Percentiles rank a stretch among this genome's conserved stretches.
Conservation (phyloP, 345 rosid genomes). For the Populus pruinosa region DNA sequence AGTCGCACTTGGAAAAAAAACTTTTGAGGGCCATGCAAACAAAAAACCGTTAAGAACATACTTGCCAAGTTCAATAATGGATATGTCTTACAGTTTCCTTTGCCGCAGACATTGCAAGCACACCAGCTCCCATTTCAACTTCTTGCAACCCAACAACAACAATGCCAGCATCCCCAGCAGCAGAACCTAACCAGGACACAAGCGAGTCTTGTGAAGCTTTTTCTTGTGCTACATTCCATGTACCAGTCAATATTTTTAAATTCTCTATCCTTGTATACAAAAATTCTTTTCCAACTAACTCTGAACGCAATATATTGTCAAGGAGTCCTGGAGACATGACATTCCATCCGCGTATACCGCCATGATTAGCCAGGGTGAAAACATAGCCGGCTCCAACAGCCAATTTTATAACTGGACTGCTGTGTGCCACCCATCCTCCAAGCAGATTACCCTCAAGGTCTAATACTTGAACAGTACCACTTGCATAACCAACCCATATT, state of each 20-base stretch:
- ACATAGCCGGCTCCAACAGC: conserved; percentile 65
- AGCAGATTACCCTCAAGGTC: conserved; percentile 81
- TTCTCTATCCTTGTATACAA: conserved; percentile 53
- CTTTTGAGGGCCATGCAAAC: neutral
- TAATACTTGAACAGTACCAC: conserved; percentile 74
- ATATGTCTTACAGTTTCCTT: conserved; percentile 82
- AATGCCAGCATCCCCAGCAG: conserved; percentile 73
- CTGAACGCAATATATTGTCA: conserved; percentile 58
- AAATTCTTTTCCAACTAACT: conserved; percentile 54
- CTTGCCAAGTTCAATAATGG: neutral
- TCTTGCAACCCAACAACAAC: conserved; percentile 92
- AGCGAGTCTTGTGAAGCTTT: conserved; percentile 72
- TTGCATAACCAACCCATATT: conserved; percentile 79
- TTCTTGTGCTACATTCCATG: conserved; percentile 99
- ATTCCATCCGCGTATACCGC: conserved; percentile 92
- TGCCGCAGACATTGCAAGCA: conserved; percentile 97
- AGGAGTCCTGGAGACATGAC: conserved; percentile 81
- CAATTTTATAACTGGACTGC: conserved; percentile 73
- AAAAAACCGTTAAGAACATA: neutral
- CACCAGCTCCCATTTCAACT: conserved; percentile 99
- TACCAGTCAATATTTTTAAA: conserved; percentile 65
- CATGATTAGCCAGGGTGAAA: conserved; percentile 88
- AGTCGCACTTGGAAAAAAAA: neutral
- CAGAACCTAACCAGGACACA: conserved; percentile 76
- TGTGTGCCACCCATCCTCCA: conserved; percentile 81